phyloP scores from a whole-genome alignment of 495 filamentous ascomycete species.

The Poronia punctata region DNA sequence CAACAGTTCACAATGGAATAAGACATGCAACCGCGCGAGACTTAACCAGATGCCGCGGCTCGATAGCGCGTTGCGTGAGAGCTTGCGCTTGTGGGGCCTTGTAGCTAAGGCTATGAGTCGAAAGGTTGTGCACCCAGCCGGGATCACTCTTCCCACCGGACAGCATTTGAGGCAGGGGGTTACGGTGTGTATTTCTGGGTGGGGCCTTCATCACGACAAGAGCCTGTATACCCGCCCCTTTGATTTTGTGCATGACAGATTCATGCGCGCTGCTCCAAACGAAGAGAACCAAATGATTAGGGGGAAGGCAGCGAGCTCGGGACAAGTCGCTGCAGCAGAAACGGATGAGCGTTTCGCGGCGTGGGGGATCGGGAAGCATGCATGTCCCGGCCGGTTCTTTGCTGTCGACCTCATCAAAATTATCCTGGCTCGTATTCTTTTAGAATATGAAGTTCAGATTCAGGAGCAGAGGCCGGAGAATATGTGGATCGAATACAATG shows the following conservation, averaged over 20 bases:
- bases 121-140: slow-evolving; percentile 31
- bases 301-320: neutral
- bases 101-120: slow-evolving; percentile 33
- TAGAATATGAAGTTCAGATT: slow-evolving; percentile 35
- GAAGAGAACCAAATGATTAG: neutral
- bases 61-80: slow-evolving; percentile 36
- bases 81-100: slow-evolving; percentile 34
- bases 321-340: neutral
- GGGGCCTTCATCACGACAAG: slow-evolving; percentile 33
- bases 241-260: neutral
- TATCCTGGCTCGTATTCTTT: slow-evolving; percentile 30
- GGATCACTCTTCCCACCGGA: slow-evolving; percentile 30
- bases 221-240: slow-evolving; percentile 32
- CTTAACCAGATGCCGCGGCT: slow-evolving; percentile 24
- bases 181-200: slow-evolving; percentile 33
- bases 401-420: slow-evolving; percentile 37
- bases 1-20: too few relatives aligned
- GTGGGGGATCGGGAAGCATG: slow-evolving; percentile 8
- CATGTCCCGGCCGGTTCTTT: slow-evolving; percentile 35
- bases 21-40: too few relatives aligned
- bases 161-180: slow-evolving; percentile 26
- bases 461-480: slow-evolving; percentile 23
- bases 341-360: neutral
- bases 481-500: slow-evolving; percentile 22
- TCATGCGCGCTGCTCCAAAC: neutral